Conservation (phyloP, 1,139 yeast species). For the Yamadazyma taylorii region DNA sequence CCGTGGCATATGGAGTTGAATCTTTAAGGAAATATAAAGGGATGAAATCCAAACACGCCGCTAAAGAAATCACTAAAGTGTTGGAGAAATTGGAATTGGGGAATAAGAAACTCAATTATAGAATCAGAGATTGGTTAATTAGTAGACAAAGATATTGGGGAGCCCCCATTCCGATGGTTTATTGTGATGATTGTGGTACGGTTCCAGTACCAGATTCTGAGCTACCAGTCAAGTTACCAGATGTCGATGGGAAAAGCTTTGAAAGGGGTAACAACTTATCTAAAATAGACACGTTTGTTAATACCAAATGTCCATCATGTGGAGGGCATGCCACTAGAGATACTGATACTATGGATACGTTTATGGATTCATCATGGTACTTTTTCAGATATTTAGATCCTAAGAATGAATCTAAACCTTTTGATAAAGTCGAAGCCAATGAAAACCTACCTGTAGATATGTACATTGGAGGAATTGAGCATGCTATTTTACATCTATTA, state of each 20-base stretch:
- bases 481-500: constrained; percentile 86
- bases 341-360: constrained; percentile 98
- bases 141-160: constrained; percentile 98
- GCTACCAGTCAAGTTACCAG: constrained; percentile 79
- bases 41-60: constrained; percentile 50
- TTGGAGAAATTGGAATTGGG: constrained; percentile 48
- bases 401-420: constrained; percentile 54
- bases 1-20: constrained; percentile 25
- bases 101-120: constrained; percentile 49
- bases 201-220: constrained; percentile 88
- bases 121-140: constrained; percentile 88
- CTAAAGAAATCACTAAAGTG: constrained; percentile 41
- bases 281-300: constrained; percentile 65
- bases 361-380: constrained; percentile 98
- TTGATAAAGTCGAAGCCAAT: constrained; percentile 52
- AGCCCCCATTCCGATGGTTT: constrained; percentile 93
- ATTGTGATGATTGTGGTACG: constrained; percentile 80
- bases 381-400: constrained; percentile 83
- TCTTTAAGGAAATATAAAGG: constrained; percentile 56
- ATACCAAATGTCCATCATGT: constrained; percentile 81
- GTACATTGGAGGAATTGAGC: constrained; percentile 94
- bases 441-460: constrained; percentile 78
- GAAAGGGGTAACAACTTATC: constrained; percentile 75
- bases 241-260: constrained; percentile 33
- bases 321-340: constrained; percentile 74